Conservation (phyloP, 2,329 filamentous ascomycete genomes). For the Microcera coccophila region DNA sequence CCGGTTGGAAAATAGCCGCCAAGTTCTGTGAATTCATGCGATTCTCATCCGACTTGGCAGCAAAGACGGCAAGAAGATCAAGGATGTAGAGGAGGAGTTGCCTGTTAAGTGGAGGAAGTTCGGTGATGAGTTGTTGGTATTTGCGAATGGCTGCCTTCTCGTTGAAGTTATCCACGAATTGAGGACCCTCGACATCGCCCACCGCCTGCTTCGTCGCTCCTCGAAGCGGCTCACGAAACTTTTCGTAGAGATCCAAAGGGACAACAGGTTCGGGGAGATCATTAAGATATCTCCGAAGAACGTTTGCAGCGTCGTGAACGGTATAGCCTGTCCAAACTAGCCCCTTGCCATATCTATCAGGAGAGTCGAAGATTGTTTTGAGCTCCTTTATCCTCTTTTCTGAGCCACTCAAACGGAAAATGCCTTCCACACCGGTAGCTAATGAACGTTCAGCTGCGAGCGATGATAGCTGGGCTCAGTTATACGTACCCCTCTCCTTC, state of each 20-base stretch:
- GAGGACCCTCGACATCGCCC: conserved; percentile 63
- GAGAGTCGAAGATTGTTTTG: conserved; percentile 86
- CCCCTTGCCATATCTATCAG: conserved; percentile 92
- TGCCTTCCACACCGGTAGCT: conserved; percentile 95
- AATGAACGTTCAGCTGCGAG: conserved; percentile 21
- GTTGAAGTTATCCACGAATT: conserved; percentile 61
- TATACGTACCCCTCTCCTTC: conserved; percentile 85
- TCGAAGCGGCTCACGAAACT: conserved; percentile 79
- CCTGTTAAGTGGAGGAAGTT: conserved; percentile 86
- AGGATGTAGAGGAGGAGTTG: conserved; percentile 94
- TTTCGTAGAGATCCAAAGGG: conserved; percentile 86
- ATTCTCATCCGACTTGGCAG: conserved; percentile 93
- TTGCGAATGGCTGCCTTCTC: conserved; percentile 70
- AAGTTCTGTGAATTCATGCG: conserved; percentile 95
- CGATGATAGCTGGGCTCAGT: not conserved
- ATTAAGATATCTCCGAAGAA: conserved; percentile 91
- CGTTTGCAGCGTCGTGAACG: conserved; percentile 96
- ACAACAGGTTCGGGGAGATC: conserved; percentile 96
- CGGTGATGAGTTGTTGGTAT: conserved; percentile 88
- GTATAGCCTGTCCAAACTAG: conserved; percentile 97
- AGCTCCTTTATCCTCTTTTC: conserved; percentile 98
- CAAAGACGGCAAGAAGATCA: conserved; percentile 92
- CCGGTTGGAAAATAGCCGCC: conserved; percentile 95
- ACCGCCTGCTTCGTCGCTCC: conserved; percentile 68
- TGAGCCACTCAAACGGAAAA: conserved; percentile 92